These are phyloP conservation scores for Bocquillonia castaneifolia DNA, from an alignment of 441 rosid genomes.

Conservation along the genomic window DNA sequence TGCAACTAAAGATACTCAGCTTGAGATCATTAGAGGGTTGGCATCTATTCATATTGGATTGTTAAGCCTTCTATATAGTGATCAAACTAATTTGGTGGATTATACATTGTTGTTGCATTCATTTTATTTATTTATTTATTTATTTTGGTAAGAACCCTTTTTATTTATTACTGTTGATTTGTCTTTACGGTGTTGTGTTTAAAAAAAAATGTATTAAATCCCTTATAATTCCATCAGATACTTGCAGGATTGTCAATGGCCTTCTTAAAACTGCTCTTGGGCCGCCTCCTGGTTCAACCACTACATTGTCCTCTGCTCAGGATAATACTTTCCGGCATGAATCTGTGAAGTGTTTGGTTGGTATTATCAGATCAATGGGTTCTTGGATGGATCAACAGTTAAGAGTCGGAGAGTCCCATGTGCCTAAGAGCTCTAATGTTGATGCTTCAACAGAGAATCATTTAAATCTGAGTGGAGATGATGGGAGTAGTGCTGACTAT, in stretches of 20 bases:
- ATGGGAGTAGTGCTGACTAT: conserved; percentile 50
- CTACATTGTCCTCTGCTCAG: conserved; percentile 79
- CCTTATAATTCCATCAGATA: conserved; percentile 92
- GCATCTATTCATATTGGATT: background rate
- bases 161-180: background rate
- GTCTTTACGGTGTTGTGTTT: conserved; percentile 17
- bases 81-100: conserved; percentile 11
- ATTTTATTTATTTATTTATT: background rate
- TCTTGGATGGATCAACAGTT: conserved; percentile 90
- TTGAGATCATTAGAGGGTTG: background rate
- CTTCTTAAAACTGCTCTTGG: conserved; percentile 96
- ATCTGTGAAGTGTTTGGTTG: conserved; percentile 93
- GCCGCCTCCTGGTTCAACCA: conserved; percentile 88
- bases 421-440: conserved; percentile 48
- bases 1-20: background rate
- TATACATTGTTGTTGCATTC: background rate
- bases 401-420: conserved; percentile 52
- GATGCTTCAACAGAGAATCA: conserved; percentile 51
- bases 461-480: conserved; percentile 54
- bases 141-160: too few species aligned
- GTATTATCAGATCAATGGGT: conserved; percentile 88
- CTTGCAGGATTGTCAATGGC: conserved; percentile 98
- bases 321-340: conserved; percentile 89
- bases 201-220: conserved; percentile 62
- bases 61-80: background rate